Evolutionary conservation across 164 flowering plant genomes (phyloP).

Genomic region (Kingdonia uniflora): DNA sequence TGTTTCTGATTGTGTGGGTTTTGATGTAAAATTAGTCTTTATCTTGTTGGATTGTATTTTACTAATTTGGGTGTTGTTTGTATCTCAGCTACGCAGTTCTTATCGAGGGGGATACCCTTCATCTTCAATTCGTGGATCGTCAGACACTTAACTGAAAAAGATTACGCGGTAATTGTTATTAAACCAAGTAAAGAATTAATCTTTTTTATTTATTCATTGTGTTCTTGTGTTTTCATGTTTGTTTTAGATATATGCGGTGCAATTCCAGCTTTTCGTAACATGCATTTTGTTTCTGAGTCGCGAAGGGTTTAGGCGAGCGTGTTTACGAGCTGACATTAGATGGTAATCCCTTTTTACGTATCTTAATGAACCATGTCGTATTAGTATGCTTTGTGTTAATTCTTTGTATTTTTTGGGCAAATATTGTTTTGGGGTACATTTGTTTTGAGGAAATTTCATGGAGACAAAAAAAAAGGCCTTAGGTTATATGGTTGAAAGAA

Average conservation of each 20-base stretch:
- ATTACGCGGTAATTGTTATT: slow-evolving; percentile 60
- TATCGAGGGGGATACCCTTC: slow-evolving; percentile 88
- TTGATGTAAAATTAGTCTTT: neutral
- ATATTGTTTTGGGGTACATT: no score
- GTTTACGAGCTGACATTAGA: slow-evolving; percentile 65
- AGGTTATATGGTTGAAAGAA: no score
- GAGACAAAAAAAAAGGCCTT: no score
- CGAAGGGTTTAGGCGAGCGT: slow-evolving; percentile 96
- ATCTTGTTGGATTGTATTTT: no score
- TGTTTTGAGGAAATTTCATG: no score
- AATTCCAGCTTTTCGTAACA: slow-evolving; percentile 84
- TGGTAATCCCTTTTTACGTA: slow-evolving; percentile 28
- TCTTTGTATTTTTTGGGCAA: neutral
- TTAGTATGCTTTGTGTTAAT: neutral
- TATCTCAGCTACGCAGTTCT: slow-evolving; percentile 68
- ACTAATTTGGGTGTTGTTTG: neutral
- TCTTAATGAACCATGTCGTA: neutral
- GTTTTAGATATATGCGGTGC: slow-evolving; percentile 78
- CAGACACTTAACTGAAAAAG: slow-evolving; percentile 62
- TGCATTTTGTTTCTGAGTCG: slow-evolving; percentile 84
- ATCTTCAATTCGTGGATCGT: slow-evolving; percentile 87
- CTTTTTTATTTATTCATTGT: neutral
- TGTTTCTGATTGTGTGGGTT: neutral
- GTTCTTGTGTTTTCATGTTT: neutral
- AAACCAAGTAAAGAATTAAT: neutral